Evolutionary conservation across 164 flowering plant species (phyloP).

Genomic region (Kingdonia uniflora): DNA sequence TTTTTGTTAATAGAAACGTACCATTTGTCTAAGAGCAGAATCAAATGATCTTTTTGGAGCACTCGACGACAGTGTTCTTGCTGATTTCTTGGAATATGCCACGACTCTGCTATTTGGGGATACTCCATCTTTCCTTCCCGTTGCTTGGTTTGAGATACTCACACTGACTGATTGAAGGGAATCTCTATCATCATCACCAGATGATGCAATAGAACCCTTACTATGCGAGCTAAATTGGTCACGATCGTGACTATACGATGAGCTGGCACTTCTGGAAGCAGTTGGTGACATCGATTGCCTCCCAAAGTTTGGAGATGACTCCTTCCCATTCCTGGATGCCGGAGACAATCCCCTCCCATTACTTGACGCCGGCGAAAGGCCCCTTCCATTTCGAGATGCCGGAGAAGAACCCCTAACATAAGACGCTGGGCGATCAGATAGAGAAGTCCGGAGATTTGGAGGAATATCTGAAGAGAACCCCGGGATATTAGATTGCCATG

Average conservation of each 20-base stretch:
- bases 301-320: constrained; percentile 24
- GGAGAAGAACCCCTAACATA: constrained; percentile 91
- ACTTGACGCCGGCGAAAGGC: constrained; percentile 43
- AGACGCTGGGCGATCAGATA: constrained; percentile 79
- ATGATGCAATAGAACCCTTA: constrained; percentile 77
- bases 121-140: constrained; percentile 33
- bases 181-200: constrained; percentile 86
- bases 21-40: constrained; percentile 74
- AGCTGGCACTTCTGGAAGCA: constrained; percentile 74
- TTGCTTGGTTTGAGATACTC: constrained; percentile 29
- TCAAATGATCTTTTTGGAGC: constrained; percentile 90
- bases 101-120: constrained; percentile 38
- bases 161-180: constrained; percentile 53
- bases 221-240: constrained; percentile 63
- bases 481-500: constrained; percentile 86
- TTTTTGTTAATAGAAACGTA: constrained; percentile 14
- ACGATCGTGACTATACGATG: constrained; percentile 67
- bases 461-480: constrained; percentile 89
- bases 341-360: constrained; percentile 87
- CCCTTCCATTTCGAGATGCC: constrained; percentile 76
- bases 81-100: constrained; percentile 44
- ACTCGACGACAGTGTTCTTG: constrained; percentile 43
- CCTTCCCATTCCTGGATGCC: constrained; percentile 73
- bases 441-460: constrained; percentile 93
- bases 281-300: constrained; percentile 91